Evolutionary conservation across 106 monocot species (phyloP), one percentile per base, ranked within the genome.

Genomic region (Dactylorhiza incarnata): DNA sequence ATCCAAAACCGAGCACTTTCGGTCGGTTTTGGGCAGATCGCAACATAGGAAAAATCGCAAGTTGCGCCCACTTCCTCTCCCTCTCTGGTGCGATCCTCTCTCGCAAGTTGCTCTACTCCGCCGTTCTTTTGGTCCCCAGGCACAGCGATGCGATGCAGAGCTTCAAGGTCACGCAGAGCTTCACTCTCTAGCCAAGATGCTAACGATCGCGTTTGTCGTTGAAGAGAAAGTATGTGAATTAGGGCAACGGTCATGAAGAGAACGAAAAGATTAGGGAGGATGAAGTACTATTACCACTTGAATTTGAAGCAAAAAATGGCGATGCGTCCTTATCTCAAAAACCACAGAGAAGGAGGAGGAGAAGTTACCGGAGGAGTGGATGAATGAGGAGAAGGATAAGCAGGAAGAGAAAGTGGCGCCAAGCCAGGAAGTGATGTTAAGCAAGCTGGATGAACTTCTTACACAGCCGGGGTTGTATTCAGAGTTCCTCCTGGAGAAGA

Each of bases 401-500:
- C 4, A 7, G 7, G 74, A 80, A 16, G 43, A 53, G 10, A 19
- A 67, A 37, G 37, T 29, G 52, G 49, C 45, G 16, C 74, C 74
- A 15, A 45, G 66, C 66, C 53, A 53, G 45, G 17, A 71, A 19
- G 48, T 71, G 52, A 74, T 50, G 89, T 80, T 74, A 37, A 73
- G 73, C 53, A 80, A 80, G 74, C 45, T 80, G 52, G 74, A 80
- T 54, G 80, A 80, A 66, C 68, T 80, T 66, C 80, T 80, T 19
- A 80, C 74, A 7, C 74, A 80, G 24, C 74, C 74, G 12, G 67
- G 74, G 74, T 29, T 80, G 12, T 80, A 89, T 80, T 91, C 94
- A 0, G 75, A 89, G 78, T 94, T 94, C 67, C 91, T 94, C 24
- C 79, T 91, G 46, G 94, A 94, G 76, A 91, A 91, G 74, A 94